phyloP scores from a whole-genome alignment of 2,329 filamentous ascomycete genomes.

The Dendrostoma leiphaemia region DNA sequence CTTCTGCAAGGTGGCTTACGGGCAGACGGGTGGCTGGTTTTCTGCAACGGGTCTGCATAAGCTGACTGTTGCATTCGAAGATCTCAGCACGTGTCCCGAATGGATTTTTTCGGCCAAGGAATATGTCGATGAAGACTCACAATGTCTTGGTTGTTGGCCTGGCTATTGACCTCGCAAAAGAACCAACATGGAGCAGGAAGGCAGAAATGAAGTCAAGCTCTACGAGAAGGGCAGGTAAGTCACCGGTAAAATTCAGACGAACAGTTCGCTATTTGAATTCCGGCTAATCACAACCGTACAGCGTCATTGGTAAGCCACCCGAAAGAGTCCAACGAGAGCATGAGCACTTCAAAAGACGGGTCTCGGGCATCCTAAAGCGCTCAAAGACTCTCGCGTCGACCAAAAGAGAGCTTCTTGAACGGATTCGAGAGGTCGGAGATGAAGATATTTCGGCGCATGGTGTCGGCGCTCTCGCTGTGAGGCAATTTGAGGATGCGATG shows the following conservation, averaged over 20 bases:
- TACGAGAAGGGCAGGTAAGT: not conserved
- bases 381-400: not conserved
- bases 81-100: too few relatives aligned
- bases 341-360: not conserved
- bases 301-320: not conserved
- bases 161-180: too few relatives aligned
- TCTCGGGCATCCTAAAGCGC: not conserved
- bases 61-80: too few relatives aligned
- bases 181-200: not conserved
- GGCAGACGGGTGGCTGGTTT: too few relatives aligned
- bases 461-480: not conserved
- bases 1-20: not conserved
- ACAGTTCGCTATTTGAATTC: not conserved
- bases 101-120: too few relatives aligned
- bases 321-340: not conserved
- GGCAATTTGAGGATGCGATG: not conserved
- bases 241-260: not conserved
- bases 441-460: not conserved
- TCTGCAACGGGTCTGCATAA: too few relatives aligned
- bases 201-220: not conserved
- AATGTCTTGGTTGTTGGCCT: not conserved
- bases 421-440: not conserved
- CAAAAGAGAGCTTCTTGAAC: not conserved
- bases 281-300: not conserved
- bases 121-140: not conserved